Conservation (phyloP, 768 basidiomycete species). For the Trametes elegans region DNA sequence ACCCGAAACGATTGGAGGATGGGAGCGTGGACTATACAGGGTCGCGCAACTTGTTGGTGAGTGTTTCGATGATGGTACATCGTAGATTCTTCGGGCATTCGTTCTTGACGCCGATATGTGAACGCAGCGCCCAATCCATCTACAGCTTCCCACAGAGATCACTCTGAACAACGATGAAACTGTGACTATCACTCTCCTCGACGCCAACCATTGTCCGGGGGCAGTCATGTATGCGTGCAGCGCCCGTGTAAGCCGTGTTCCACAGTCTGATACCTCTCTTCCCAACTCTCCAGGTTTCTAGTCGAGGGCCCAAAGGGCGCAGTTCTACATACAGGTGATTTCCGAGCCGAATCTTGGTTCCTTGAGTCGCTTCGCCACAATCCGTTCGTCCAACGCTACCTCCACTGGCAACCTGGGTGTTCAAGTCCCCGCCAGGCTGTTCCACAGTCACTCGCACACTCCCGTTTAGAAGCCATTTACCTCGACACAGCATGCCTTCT, state of each 20-base stretch:
- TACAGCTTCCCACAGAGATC: slow-evolving; percentile 62
- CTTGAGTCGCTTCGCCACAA: slow-evolving; percentile 66
- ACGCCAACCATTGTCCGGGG: slow-evolving; percentile 95
- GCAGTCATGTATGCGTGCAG: slow-evolving; percentile 71
- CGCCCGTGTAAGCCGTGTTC: not conserved
- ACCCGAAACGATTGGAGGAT: slow-evolving; percentile 44
- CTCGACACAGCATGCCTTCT: slow-evolving; percentile 26
- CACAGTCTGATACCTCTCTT: too few relatives aligned
- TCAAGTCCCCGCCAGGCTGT: not conserved
- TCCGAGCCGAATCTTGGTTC: slow-evolving; percentile 85
- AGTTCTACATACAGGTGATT: slow-evolving; percentile 90
- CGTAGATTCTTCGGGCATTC: too few relatives aligned
- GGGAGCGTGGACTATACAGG: slow-evolving; percentile 49
- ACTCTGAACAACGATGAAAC: slow-evolving; percentile 53
- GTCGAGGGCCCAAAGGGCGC: slow-evolving; percentile 69
- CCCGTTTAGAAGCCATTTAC: slow-evolving; percentile 26
- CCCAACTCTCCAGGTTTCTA: slow-evolving; percentile 90
- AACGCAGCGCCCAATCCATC: slow-evolving; percentile 51
- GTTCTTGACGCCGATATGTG: too few relatives aligned
- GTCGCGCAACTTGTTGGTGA: slow-evolving; percentile 67
- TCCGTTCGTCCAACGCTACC: slow-evolving; percentile 69
- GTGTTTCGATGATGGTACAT: slow-evolving; percentile 28
- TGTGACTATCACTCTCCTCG: slow-evolving; percentile 76
- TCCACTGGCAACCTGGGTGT: slow-evolving; percentile 33
- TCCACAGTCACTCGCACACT: too few relatives aligned